Base-by-base conservation (phyloP, 1,139 yeast genomes). In the Candida sp. region DNA sequence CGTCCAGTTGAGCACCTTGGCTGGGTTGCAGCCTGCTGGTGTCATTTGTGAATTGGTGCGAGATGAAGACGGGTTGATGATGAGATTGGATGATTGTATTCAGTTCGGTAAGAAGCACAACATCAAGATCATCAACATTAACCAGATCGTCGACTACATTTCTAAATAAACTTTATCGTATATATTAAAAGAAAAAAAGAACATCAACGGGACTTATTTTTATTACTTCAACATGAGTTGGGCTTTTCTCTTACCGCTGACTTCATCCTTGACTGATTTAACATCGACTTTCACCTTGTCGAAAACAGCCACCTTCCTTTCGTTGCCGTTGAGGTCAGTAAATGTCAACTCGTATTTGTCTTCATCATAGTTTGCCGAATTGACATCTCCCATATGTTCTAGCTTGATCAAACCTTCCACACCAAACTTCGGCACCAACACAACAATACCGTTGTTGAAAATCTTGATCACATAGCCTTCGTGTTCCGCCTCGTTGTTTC, bases 371-470 rank as follows among this genome's bases (percentile, higher is more conserved):
- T 74, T 73, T 2, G 93, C 92, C 42, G 84, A 70, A 54, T 79
- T 78, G 25, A 78, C 83, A 55, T 90, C 89, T 22, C 88, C 86
- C 59, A 94, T 69, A 59, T 84, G 85, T 57, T 91, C 96, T 54
- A 91, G 68, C 66, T 89, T 90, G 58, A 96, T 91, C 62, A 94
- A 76, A 50, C 98, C 96, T 73, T 96, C 99, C 49, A 96, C 93
- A 50, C 99, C 99, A 72, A 91, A 93, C 67, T 89, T 90, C n/a
- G 99, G 98, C 27, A 96, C 98, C 49, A 94, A 74, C 4, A 94
- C 96, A 34, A 93, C 98, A 55, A 96, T 84, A 70, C 99, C 99
- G 67, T 96, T 96, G 57, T 91, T 87, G 69, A 94, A 93, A 42
- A 96, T 94, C 67, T 91, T 90, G 62, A 93, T 92, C 38, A 93